Conservation (phyloP, 345 rosid genomes). For the Rhizophora mangle region DNA sequence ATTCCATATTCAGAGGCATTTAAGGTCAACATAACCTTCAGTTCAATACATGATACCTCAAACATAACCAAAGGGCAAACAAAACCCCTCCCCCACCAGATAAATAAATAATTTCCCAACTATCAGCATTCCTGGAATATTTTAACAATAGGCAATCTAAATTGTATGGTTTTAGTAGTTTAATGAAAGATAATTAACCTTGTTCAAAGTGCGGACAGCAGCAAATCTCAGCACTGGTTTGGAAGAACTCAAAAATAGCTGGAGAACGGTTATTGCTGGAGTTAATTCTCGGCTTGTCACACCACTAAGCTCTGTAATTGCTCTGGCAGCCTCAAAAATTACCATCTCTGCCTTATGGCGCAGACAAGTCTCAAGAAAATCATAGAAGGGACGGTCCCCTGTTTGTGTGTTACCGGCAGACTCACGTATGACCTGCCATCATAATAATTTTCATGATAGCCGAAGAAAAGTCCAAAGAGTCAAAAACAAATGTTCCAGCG, state of each 20-base stretch:
- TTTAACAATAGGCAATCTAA: too few species aligned
- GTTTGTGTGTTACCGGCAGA: constrained; percentile 62
- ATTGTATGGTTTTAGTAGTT: neutral
- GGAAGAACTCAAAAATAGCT: constrained; percentile 94
- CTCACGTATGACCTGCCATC: constrained; percentile 81
- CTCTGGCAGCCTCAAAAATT: constrained; percentile 97
- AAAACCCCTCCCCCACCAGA: neutral
- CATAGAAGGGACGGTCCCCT: constrained; percentile 94
- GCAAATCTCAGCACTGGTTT: constrained; percentile 97
- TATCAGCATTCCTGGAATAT: neutral
- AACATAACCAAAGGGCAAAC: neutral
- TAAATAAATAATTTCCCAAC: neutral
- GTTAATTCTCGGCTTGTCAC: constrained; percentile 91
- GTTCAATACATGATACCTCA: neutral
- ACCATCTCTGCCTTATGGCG: constrained; percentile 99
- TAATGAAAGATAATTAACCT: constrained; percentile 42
- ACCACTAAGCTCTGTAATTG: constrained; percentile 92
- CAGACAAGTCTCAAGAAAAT: constrained; percentile 89
- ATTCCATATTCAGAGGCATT: neutral
- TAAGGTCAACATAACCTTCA: neutral
- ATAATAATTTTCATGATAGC: constrained; percentile 10
- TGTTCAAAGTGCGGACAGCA: constrained; percentile 95
- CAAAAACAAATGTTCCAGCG: neutral
- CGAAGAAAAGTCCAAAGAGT: neutral
- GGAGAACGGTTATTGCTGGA: constrained; percentile 97